Evolutionary conservation across 2,329 filamentous ascomycete genomes (phyloP), one percentile per base, ranked within the genome.

Genomic region (Aureobasidium leucospermi): DNA sequence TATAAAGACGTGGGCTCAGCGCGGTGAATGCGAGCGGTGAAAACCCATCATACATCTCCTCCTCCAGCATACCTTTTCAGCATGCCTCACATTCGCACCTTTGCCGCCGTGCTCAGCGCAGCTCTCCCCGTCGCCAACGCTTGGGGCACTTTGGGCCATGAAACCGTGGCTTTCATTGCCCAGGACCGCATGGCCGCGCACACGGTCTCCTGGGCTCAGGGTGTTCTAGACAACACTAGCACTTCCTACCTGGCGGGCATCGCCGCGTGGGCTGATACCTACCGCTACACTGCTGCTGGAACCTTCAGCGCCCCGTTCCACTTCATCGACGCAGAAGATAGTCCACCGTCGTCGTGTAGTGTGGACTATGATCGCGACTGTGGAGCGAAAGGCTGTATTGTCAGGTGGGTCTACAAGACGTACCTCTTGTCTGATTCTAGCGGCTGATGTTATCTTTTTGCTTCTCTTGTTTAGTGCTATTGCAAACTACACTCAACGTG

Each of bases 121-220:
- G 53, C 61, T 11, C 51, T 65, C 51, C 62, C 63, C 16, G 29
- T 60, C 43, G 62, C 63, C 53, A 47, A 67, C 57, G 79, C 78
- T 7, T 84, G 81, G 81, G 81, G 81, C 28, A 69, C 67, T 7
- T 68, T 83, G 0, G 81, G 81, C 38, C 81, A 83, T 62, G 75
- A 77, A 32, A 81, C 81, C 2, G 75, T 83, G 6, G 81, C 78
- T 19, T 81, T 78, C 64, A 76, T 83, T 41, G 80, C 81, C 0
- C 76, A 80, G 58, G 72, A 76, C 62, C 78, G 78, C 64, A 68
- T 82, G 52, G 69, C 71, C 3, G 59, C 70, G 16, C 65, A 71
- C 15, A 79, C 79, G 3, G 71, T 72, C 57, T 64, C 70, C 16
- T 82, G 76, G 67, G 75, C 78, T 41, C 72, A 74, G 62, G 64